phyloP scores from a whole-genome alignment of 1,284 basidiomycete species.

The Cutaneotrichosporon spelunceum region DNA sequence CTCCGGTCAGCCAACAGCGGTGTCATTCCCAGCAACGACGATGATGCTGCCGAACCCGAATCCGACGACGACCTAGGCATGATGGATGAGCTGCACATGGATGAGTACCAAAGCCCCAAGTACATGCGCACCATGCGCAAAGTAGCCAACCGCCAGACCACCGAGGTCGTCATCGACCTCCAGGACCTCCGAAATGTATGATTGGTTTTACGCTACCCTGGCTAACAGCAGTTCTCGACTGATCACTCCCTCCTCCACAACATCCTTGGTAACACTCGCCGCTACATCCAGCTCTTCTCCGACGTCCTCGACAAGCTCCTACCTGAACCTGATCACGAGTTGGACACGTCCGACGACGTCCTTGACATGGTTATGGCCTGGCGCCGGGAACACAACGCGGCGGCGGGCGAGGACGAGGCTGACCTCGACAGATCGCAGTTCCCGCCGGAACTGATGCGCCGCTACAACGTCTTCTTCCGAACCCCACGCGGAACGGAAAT shows the following conservation, averaged over 20 bases:
- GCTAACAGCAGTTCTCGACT: conserved; percentile 52
- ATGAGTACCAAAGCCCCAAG: conserved; percentile 58
- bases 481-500: conserved; percentile 65
- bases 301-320: conserved; percentile 86
- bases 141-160: conserved; percentile 72
- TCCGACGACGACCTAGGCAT: conserved; percentile 61
- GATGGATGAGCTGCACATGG: conserved; percentile 53
- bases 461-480: conserved; percentile 94
- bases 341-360: conserved; percentile 83
- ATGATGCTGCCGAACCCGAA: conserved; percentile 57
- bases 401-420: conserved; percentile 37
- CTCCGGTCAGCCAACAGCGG: conserved; percentile 18
- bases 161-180: conserved; percentile 51
- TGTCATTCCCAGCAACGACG: conserved; percentile 35
- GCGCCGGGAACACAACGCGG: conserved; percentile 78
- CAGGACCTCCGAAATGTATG: conserved; percentile 49
- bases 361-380: conserved; percentile 94
- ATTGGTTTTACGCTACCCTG: background rate
- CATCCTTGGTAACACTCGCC: conserved; percentile 79
- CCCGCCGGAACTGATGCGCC: conserved; percentile 81
- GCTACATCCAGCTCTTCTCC: conserved; percentile 85
- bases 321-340: conserved; percentile 81
- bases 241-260: conserved; percentile 67
- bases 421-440: conserved; percentile 57
- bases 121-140: conserved; percentile 89